Evolutionary conservation across 176 grass and related monocot species (phyloP).

Genomic region (Calamus simplicifolius): DNA sequence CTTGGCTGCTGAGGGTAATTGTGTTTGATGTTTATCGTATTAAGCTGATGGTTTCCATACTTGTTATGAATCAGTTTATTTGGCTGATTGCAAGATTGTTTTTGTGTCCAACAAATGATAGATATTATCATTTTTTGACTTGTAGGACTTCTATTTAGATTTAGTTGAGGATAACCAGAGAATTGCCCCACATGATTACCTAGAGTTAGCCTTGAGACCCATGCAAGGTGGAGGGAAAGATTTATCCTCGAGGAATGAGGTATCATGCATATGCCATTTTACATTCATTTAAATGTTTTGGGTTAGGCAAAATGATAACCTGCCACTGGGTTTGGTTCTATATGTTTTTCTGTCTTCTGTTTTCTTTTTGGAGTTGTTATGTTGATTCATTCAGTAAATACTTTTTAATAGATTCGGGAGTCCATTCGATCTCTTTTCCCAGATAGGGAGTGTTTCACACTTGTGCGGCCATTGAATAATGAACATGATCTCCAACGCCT

Average conservation of each 20-base stretch:
- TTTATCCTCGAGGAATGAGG: slow-evolving; percentile 67
- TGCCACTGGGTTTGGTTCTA: no score
- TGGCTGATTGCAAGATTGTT: background rate
- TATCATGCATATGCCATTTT: slow-evolving; percentile 25
- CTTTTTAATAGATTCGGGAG: slow-evolving; percentile 53
- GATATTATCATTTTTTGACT: background rate
- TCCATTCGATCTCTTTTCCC: slow-evolving; percentile 70
- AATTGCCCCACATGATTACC: slow-evolving; percentile 69
- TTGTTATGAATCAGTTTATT: background rate
- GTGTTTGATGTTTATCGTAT: no score
- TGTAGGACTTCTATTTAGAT: slow-evolving; percentile 76
- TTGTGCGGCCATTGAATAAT: slow-evolving; percentile 66
- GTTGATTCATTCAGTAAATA: slow-evolving; percentile 10
- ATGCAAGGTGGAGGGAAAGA: slow-evolving; percentile 57
- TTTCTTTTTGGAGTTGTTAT: slow-evolving; percentile 12
- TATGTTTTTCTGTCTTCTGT: background rate
- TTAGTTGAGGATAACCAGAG: slow-evolving; percentile 48
- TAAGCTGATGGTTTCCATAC: no score
- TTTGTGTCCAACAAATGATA: background rate
- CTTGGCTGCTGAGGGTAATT: slow-evolving; percentile 71
- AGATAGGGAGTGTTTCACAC: slow-evolving; percentile 75
- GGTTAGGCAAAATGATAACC: background rate
- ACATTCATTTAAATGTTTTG: background rate
- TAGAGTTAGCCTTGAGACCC: slow-evolving; percentile 63
- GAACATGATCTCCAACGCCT: slow-evolving; percentile 75